phyloP scores from a whole-genome alignment of 768 basidiomycete genomes.

The Lentinula detonsa region DNA sequence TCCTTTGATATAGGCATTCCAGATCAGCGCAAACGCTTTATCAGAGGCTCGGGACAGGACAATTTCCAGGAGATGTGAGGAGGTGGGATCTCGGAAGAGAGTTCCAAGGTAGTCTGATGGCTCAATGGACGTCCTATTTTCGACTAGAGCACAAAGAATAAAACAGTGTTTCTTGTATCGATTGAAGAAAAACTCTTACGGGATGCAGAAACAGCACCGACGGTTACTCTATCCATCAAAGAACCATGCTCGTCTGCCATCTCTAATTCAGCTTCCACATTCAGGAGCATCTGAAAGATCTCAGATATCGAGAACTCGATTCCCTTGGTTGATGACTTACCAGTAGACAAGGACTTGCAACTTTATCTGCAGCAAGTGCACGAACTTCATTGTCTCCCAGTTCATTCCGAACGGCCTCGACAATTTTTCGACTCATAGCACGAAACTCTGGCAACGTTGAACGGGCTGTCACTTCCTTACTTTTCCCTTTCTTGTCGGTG shows the following conservation, averaged over 20 bases:
- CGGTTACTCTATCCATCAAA: slow-evolving; percentile 75
- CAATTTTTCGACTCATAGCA: slow-evolving; percentile 34
- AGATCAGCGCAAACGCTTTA: slow-evolving; percentile 57
- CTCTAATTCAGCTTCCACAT: slow-evolving; percentile 70
- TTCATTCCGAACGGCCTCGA: slow-evolving; percentile 45
- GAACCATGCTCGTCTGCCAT: slow-evolving; percentile 56
- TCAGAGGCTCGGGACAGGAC: slow-evolving; percentile 60
- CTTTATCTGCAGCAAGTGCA: slow-evolving; percentile 68
- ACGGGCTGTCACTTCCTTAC: slow-evolving; percentile 18
- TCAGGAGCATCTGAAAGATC: slow-evolving; percentile 61
- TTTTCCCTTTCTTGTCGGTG: slow-evolving; percentile 33
- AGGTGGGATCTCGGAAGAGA: slow-evolving; percentile 78
- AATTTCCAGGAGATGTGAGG: slow-evolving; percentile 87
- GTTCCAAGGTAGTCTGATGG: slow-evolving; percentile 77
- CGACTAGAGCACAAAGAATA: slow-evolving; percentile 23
- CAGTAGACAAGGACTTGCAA: slow-evolving; percentile 72
- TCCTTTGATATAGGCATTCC: slow-evolving; percentile 75
- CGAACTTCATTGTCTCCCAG: slow-evolving; percentile 69
- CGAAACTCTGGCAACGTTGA: slow-evolving; percentile 43
- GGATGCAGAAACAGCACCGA: slow-evolving; percentile 63
- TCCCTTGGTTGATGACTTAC: slow-evolving; percentile 28
- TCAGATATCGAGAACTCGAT: slow-evolving; percentile 3
- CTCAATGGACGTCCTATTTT: slow-evolving; percentile 31
- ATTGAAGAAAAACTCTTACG: slow-evolving; percentile 36
- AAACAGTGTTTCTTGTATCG: neutral